Percentiles rank a stretch among this genome's conserved stretches.
Evolutionary conservation across 2,329 filamentous ascomycete species (phyloP).

Genomic region (Penicillium verrucosum): DNA sequence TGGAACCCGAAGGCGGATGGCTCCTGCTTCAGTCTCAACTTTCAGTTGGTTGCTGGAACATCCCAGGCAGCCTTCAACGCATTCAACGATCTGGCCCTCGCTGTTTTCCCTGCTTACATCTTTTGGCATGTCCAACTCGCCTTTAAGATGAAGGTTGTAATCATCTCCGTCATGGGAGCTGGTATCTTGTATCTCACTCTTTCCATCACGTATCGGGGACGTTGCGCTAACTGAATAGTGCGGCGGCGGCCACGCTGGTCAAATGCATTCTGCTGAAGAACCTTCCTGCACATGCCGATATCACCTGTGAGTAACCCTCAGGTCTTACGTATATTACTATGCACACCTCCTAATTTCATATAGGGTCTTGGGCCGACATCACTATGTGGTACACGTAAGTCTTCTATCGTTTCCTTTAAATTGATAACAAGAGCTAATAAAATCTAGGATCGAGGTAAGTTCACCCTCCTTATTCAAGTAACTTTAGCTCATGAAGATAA

Average conservation of each 20-base stretch:
- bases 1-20: background rate
- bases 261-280: background rate
- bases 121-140: background rate
- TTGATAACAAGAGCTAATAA: no score
- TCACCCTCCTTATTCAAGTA: no score
- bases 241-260: background rate
- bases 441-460: no score
- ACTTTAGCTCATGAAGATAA: no score
- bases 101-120: background rate
- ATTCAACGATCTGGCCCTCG: background rate
- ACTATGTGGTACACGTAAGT: background rate
- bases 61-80: background rate
- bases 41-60: background rate
- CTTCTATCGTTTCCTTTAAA: background rate
- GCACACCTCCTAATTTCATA: background rate
- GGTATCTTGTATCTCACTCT: background rate
- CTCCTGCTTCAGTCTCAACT: background rate
- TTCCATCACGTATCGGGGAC: background rate
- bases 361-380: background rate
- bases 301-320: background rate
- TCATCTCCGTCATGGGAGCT: background rate
- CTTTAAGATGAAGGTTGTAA: background rate
- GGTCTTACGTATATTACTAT: no score
- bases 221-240: background rate
- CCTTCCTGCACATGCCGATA: background rate